Percentiles rank a stretch among this genome's conserved stretches.
phyloP scores from a whole-genome alignment of 176 grass and related monocot genomes.

The Phyllostachys edulis region DNA sequence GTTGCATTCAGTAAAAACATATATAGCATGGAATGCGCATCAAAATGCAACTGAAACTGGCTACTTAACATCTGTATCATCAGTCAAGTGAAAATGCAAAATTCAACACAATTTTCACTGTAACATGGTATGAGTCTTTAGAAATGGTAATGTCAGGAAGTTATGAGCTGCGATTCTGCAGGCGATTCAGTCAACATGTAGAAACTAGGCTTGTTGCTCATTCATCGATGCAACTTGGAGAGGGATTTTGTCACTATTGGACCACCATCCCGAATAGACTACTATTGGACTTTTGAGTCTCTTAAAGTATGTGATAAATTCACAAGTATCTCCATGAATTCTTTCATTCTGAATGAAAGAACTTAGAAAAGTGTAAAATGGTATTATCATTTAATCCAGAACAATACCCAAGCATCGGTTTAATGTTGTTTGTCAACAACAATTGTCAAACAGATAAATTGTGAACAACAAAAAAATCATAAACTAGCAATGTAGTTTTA shows the following conservation, averaged over 20 bases:
- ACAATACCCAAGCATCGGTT: not conserved
- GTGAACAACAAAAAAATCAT: not conserved
- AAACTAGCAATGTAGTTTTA: not conserved
- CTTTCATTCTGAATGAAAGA: not conserved
- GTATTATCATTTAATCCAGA: not conserved
- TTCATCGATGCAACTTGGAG: not conserved
- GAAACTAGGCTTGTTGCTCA: slow-evolving; percentile 2
- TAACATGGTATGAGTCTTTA: not conserved
- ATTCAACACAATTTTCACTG: not conserved
- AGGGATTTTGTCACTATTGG: not conserved
- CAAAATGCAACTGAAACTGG: not conserved
- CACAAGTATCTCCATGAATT: not conserved
- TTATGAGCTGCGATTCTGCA: slow-evolving; percentile 1
- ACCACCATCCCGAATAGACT: not conserved
- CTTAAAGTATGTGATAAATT: not conserved
- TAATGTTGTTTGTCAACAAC: not conserved
- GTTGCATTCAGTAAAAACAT: not conserved
- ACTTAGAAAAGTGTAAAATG: not conserved
- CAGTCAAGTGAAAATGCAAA: not conserved
- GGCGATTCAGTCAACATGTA: not conserved
- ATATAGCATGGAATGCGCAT: not conserved
- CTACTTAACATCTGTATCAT: not conserved
- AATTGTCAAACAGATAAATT: not conserved
- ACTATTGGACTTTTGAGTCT: not conserved
- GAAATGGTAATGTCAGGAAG: not conserved